Percentiles rank a stretch among this genome's conserved stretches.
These are phyloP conservation scores for Diaporthe velutina DNA, from an alignment of 2,329 filamentous ascomycete species.

Conservation along the genomic window DNA sequence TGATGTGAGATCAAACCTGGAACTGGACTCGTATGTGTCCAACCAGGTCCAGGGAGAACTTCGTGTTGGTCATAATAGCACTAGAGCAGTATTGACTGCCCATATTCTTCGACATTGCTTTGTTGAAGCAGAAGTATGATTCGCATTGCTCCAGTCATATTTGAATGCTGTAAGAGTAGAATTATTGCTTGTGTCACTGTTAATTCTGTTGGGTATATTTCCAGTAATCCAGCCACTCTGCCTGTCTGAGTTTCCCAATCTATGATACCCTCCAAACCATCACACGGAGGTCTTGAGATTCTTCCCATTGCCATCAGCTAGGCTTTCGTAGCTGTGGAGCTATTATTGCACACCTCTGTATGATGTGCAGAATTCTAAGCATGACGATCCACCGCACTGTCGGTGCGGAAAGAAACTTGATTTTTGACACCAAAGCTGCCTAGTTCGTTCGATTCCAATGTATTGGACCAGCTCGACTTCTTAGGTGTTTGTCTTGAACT, in stretches of 20 bases:
- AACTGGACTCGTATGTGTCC: neutral
- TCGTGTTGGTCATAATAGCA: neutral
- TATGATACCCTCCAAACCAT: no score
- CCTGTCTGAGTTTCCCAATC: no score
- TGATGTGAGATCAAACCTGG: neutral
- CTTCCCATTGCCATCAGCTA: no score
- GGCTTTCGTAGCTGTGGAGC: no score
- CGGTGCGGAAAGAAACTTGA: neutral
- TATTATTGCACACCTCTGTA: slow-evolving; percentile 14
- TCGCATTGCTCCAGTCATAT: neutral
- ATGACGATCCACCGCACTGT: neutral
- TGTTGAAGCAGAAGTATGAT: neutral
- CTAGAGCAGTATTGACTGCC: neutral
- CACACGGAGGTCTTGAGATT: no score
- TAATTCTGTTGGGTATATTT: neutral
- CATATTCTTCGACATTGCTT: neutral
- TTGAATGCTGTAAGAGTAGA: neutral
- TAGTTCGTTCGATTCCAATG: neutral
- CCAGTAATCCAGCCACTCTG: neutral
- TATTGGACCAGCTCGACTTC: neutral
- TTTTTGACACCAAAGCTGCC: slow-evolving; percentile 12
- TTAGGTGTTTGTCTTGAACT: slow-evolving; percentile 6
- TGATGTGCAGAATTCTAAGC: neutral
- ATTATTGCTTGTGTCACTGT: neutral
- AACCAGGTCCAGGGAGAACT: no score